These are phyloP conservation scores for Sclerotinia nivalis DNA, from an alignment of 2,329 filamentous ascomycete genomes.

Conservation along the genomic window DNA sequence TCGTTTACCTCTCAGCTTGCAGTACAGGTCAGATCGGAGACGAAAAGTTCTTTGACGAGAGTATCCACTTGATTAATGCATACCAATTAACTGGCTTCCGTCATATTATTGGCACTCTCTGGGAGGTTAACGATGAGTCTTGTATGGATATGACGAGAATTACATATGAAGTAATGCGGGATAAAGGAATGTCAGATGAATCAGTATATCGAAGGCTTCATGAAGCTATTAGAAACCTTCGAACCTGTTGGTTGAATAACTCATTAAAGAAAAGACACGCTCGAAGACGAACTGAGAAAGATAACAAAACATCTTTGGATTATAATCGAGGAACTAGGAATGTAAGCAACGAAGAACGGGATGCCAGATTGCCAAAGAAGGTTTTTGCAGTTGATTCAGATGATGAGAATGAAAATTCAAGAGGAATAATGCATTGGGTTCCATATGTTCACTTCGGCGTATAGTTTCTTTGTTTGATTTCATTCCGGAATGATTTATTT, in stretches of 20 bases:
- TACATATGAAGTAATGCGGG: conserved; percentile 34
- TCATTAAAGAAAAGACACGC: background rate
- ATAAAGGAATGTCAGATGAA: conserved; percentile 20
- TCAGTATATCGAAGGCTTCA: conserved; percentile 12
- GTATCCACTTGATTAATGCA: conserved; percentile 43
- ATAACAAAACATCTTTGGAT: background rate
- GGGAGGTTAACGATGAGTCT: conserved; percentile 43
- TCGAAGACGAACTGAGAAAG: background rate
- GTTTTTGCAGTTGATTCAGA: background rate
- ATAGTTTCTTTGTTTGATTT: background rate
- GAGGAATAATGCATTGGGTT: conserved; percentile 11
- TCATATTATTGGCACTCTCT: conserved; percentile 47
- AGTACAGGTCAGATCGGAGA: conserved; percentile 38
- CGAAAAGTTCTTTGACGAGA: conserved; percentile 42
- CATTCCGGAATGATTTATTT: background rate
- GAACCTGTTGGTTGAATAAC: background rate
- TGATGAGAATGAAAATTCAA: conserved; percentile 3
- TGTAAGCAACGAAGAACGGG: background rate
- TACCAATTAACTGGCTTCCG: conserved; percentile 46
- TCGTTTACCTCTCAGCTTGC: conserved; percentile 47
- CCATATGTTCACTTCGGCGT: conserved; percentile 21
- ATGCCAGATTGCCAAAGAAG: conserved; percentile 1
- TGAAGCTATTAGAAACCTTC: conserved; percentile 18
- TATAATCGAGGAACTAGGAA: background rate
- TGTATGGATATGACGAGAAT: conserved; percentile 41